Conservation (phyloP, 495 filamentous ascomycete species). For the Baudoinia panamericana region DNA sequence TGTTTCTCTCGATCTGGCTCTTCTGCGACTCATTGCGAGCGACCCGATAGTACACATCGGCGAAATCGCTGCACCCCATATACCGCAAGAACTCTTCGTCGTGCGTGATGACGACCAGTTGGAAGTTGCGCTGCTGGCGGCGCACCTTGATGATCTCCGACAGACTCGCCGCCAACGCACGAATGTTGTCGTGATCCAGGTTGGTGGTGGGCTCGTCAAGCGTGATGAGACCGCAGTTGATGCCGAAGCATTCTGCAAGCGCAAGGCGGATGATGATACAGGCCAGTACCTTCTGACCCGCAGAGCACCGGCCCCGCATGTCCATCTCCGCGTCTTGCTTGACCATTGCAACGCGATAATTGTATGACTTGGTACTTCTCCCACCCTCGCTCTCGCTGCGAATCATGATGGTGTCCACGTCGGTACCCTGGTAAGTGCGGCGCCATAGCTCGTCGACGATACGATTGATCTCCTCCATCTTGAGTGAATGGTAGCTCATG, state of each 20-base stretch:
- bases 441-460: constrained; percentile 94
- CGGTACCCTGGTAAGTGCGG: constrained; percentile 90
- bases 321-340: constrained; percentile 97
- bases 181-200: constrained; percentile 87
- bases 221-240: constrained; percentile 91
- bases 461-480: constrained; percentile 97
- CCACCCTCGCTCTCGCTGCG: constrained; percentile 69
- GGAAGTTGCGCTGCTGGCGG: constrained; percentile 83
- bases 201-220: constrained; percentile 98
- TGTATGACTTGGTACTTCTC: constrained; percentile 73
- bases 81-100: constrained; percentile 89
- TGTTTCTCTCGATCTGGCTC: constrained; percentile 67
- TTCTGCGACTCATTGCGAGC: constrained; percentile 74
- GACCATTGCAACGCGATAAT: constrained; percentile 97
- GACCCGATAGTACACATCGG: constrained; percentile 80
- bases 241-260: constrained; percentile 90
- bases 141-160: constrained; percentile 77
- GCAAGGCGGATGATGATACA: constrained; percentile 97
- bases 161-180: constrained; percentile 68
- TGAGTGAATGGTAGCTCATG: constrained; percentile 86
- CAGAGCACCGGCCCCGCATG: constrained; percentile 95
- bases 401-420: constrained; percentile 94
- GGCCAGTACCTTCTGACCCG: constrained; percentile 90
- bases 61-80: constrained; percentile 92
- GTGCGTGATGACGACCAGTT: constrained; percentile 97